phyloP scores from a whole-genome alignment of 371 early-diverging fungal genomes.

The Catenaria anguillulae region DNA sequence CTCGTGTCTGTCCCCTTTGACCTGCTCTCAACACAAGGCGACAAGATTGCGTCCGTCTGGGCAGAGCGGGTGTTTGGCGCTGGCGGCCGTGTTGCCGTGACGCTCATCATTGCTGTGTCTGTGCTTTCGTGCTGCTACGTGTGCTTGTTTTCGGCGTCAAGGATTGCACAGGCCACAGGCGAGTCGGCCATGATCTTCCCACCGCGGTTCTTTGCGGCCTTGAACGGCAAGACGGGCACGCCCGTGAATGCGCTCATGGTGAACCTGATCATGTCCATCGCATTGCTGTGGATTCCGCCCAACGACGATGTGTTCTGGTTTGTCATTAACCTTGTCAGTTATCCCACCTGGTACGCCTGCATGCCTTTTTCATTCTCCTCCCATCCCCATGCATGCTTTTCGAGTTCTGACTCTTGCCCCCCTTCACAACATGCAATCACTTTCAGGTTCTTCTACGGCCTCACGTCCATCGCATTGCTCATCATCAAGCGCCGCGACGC shows the following conservation, averaged over 20 bases:
- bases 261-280: conserved; percentile 8
- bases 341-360: conserved; percentile 16
- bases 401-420: no score
- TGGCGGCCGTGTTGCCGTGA: conserved; percentile 16
- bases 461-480: conserved; percentile 18
- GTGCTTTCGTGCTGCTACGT: conserved; percentile 19
- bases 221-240: conserved; percentile 14
- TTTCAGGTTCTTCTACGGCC: conserved; percentile 17
- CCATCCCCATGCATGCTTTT: no score
- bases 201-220: conserved; percentile 8
- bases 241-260: conserved; percentile 19
- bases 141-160: conserved; percentile 17
- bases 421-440: no score
- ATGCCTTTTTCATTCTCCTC: conserved; percentile 1
- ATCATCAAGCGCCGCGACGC: conserved; percentile 12
- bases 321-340: conserved; percentile 18
- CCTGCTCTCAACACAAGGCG: conserved; percentile 9
- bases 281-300: conserved; percentile 18
- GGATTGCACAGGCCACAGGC: conserved; percentile 20
- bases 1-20: conserved; percentile 15
- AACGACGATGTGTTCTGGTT: conserved; percentile 20
- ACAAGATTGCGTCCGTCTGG: conserved; percentile 18
- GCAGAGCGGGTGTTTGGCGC: conserved; percentile 14
- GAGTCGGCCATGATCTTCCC: conserved; percentile 17
- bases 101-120: conserved; percentile 16